Evolutionary conservation across 345 rosid genomes (phyloP).

Genomic region (Sonneratia caseolaris): DNA sequence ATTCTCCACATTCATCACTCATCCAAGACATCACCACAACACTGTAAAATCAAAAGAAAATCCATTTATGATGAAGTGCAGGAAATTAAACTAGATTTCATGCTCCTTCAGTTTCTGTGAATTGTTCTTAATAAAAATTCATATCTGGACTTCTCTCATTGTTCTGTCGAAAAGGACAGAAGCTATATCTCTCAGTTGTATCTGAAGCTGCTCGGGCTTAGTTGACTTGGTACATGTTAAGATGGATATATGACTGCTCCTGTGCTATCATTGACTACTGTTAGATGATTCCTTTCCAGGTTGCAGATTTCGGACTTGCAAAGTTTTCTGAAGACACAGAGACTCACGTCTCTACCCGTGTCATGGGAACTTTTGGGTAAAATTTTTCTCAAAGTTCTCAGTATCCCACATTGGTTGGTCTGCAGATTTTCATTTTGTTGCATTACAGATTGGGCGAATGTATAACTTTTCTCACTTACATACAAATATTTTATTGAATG

Average conservation of each 20-base stretch:
- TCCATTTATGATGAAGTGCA: background rate
- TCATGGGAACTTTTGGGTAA: slow-evolving; percentile 96
- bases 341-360: slow-evolving; percentile 82
- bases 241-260: background rate
- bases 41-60: background rate
- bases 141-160: too few species aligned
- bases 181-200: too few species aligned
- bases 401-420: background rate
- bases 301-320: slow-evolving; percentile 94
- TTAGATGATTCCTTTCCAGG: slow-evolving; percentile 24
- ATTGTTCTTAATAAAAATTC: too few species aligned
- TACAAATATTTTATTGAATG: background rate
- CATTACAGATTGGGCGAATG: background rate
- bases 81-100: too few species aligned
- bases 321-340: slow-evolving; percentile 58
- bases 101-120: too few species aligned
- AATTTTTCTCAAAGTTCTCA: slow-evolving; percentile 6
- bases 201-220: too few species aligned
- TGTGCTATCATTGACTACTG: background rate
- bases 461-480: background rate
- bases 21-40: too few species aligned
- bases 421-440: background rate
- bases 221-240: background rate
- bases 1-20: background rate
- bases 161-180: too few species aligned